Evolutionary conservation across 305 asterid species (phyloP), one percentile per base, ranked within the genome.

Genomic region (Coffea humblotiana): DNA sequence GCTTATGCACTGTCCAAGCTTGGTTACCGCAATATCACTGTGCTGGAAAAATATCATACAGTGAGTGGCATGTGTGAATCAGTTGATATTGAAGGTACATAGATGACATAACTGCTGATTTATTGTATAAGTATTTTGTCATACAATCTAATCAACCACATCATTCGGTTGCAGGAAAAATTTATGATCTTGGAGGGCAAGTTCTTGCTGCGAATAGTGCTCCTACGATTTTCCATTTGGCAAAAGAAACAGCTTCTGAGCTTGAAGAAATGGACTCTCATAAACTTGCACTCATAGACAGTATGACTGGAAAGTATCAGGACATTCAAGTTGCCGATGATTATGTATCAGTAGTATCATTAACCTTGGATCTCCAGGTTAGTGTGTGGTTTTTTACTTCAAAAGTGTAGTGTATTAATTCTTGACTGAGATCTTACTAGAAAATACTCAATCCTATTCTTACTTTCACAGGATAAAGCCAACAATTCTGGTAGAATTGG

Each of bases 141-240:
- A 40, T 27, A 40, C 52, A 35, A 58, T 15, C 27, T 60, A 13
- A 75, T 69, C 56, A 7, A 66, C 18, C 52, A 18, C 71, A 32
- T 58, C 27, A n/a, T 82, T 18, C 65, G 27, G 60, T 71, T 84
- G 83, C 88, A 93, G 98, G 98, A 80, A 91, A 77, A 47, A 69
- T 88, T 27, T 94, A 94, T 78, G 98, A 94, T 85, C 98, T 94
- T 54, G 97, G 98, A 71, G 98, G 97, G 51, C 97, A 94, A 86
- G 98, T 94, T 58, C 95, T 94, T 47, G 97, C 98, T n/a, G 97
- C 96, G 13, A 91, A 90, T 81, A 92, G 98, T 83, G 93, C 98
- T 35, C 98, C 98, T 8, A 88, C 93, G 4, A 89, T 94, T 66
- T 94, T 92, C 68, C 85, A 89, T 79, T 72, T 94, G 81, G 95